Evolutionary conservation across 208 protist species (phyloP).

Genomic region (Kentomonas sorsogonicus): DNA sequence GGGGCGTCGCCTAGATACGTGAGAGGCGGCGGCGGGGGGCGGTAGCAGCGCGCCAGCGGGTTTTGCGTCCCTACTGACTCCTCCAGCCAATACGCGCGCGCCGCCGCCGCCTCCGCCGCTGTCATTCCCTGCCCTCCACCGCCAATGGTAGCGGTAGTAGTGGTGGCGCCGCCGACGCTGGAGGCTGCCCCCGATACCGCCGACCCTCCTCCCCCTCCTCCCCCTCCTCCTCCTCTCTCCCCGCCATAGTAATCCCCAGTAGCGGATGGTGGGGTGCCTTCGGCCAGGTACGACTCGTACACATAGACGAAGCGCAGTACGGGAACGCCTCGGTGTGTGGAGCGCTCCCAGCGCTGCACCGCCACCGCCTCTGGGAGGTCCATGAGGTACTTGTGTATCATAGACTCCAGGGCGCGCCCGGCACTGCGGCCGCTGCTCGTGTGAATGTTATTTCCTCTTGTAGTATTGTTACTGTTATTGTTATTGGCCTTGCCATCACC

Average conservation of each 20-base stretch:
- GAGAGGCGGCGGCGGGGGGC: constrained; percentile 28
- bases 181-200: no score
- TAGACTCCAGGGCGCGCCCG: constrained; percentile 44
- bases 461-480: no score
- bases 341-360: constrained; percentile 47
- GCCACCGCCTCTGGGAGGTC: constrained; percentile 42
- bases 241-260: no score
- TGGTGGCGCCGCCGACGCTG: no score
- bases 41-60: constrained; percentile 56
- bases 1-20: constrained; percentile 14
- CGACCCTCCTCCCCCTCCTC: no score
- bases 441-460: no score
- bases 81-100: constrained; percentile 37
- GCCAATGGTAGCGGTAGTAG: neutral
- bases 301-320: no score
- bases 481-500: no score
- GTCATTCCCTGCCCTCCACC: constrained; percentile 22
- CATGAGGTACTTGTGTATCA: constrained; percentile 42
- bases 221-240: no score
- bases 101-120: constrained; percentile 31
- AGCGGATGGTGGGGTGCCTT: no score
- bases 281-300: no score
- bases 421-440: neutral
- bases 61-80: constrained; percentile 65
- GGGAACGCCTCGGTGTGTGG: no score